Conservation (phyloP, 2,329 filamentous ascomycete genomes). For the Fusarium hostae region DNA sequence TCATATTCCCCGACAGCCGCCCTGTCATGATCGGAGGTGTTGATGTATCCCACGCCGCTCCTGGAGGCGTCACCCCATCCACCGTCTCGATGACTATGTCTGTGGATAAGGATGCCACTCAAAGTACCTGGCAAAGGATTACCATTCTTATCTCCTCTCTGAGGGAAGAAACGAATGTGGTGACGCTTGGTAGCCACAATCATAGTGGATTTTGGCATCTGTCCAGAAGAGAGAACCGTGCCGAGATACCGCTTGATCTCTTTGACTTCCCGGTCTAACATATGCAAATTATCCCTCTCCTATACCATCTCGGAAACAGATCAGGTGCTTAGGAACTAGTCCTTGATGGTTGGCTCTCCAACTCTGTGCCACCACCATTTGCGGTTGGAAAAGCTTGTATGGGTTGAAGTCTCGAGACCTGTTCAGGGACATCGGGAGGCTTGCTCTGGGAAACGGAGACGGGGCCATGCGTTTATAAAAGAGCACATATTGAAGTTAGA, state of each 20-base stretch:
- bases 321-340: conserved; percentile 73
- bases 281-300: conserved; percentile 86
- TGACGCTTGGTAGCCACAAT: conserved; percentile 94
- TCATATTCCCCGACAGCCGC: conserved; percentile 51
- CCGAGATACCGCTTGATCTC: conserved; percentile 73
- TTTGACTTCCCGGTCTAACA: conserved; percentile 80
- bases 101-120: conserved; percentile 73
- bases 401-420: too few species aligned
- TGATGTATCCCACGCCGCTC: conserved; percentile 86
- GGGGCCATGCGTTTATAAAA: too few species aligned
- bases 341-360: conserved; percentile 70
- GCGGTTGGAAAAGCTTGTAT: too few species aligned
- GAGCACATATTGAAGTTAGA: too few species aligned
- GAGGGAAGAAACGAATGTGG: conserved; percentile 91
- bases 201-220: conserved; percentile 78
- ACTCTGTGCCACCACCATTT: too few species aligned
- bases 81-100: conserved; percentile 91
- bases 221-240: conserved; percentile 47
- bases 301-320: conserved; percentile 95
- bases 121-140: conserved; percentile 89
- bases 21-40: conserved; percentile 86
- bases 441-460: too few species aligned
- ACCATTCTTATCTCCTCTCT: conserved; percentile 74
- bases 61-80: conserved; percentile 74
- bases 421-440: too few species aligned